Conservation (phyloP, 1,139 yeast species). For the Hansenula anomala region DNA sequence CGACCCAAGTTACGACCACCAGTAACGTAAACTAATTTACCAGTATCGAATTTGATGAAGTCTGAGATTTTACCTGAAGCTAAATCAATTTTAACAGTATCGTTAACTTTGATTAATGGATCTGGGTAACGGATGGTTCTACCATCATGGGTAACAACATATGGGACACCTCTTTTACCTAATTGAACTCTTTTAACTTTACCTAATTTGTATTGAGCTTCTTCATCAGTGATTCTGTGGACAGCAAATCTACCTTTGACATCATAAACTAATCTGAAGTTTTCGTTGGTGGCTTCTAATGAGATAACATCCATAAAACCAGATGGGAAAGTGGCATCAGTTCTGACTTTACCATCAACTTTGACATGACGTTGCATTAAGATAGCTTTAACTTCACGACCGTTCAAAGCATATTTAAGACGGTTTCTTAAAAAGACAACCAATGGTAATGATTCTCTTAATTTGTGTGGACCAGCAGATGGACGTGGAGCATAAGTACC, state of each 20-base stretch:
- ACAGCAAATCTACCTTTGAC: conserved; percentile 98
- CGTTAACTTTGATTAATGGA: conserved; percentile 93
- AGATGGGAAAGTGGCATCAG: conserved; percentile 97
- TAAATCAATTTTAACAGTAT: conserved; percentile 94
- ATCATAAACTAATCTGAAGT: conserved; percentile 98
- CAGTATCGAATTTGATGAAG: conserved; percentile 91
- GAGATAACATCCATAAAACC: conserved; percentile 99
- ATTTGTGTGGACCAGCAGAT: conserved; percentile 99
- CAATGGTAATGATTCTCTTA: conserved; percentile 98
- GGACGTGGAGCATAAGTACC: conserved; percentile 99
- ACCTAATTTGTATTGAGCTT: conserved; percentile 96
- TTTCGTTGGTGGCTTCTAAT: conserved; percentile 96
- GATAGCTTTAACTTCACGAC: conserved; percentile 99
- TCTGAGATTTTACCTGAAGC: conserved; percentile 93
- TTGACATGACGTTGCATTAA: conserved; percentile 98
- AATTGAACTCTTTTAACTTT: conserved; percentile 97
- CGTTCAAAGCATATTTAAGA: conserved; percentile 98
- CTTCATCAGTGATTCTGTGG: conserved; percentile 98
- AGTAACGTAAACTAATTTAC: conserved; percentile 94
- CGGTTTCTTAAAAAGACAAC: conserved; percentile 98
- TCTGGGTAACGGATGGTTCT: conserved; percentile 99
- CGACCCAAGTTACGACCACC: conserved; percentile 99
- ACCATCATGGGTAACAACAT: conserved; percentile 98
- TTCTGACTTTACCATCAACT: conserved; percentile 99
- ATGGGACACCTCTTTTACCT: conserved; percentile 98